phyloP scores from a whole-genome alignment of 805 yeast genomes.

The Kregervanrija fluxuum region DNA sequence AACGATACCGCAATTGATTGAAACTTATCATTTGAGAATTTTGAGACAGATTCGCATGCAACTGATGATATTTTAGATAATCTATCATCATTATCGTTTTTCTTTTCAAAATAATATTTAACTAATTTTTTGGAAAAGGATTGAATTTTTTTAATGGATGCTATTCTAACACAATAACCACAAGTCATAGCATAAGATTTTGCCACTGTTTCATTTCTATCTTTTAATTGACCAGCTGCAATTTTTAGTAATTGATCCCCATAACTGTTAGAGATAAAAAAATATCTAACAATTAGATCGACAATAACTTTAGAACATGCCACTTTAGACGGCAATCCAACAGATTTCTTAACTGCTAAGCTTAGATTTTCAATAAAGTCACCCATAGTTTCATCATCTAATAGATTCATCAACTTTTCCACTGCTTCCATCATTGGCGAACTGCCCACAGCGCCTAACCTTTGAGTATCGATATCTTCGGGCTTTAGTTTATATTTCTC shows the following conservation, averaged over 20 bases:
- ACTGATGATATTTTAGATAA: conserved; percentile 46
- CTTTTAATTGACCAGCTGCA: conserved; percentile 53
- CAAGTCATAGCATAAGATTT: conserved; percentile 72
- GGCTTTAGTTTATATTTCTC: conserved; percentile 73
- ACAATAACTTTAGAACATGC: conserved; percentile 74
- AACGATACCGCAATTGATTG: conserved; percentile 53
- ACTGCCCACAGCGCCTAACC: conserved; percentile 63
- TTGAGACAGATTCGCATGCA: conserved; percentile 60
- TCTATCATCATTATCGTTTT: conserved; percentile 28
- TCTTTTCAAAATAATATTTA: conserved; percentile 48
- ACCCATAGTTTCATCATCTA: conserved; percentile 45
- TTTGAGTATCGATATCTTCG: conserved; percentile 67
- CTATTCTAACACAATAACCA: conserved; percentile 68
- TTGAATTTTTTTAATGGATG: conserved; percentile 43
- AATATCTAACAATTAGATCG: conserved; percentile 51
- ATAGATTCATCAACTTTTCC: conserved; percentile 55
- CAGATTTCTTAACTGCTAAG: conserved; percentile 54
- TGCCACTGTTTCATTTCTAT: conserved; percentile 65
- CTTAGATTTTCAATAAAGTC: conserved; percentile 44
- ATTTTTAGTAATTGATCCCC: conserved; percentile 59
- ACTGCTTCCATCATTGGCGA: conserved; percentile 90
- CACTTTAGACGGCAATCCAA: conserved; percentile 88
- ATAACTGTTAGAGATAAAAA: conserved; percentile 35
- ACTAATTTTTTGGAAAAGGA: conserved; percentile 46
- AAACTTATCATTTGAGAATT: conserved; percentile 63